phyloP scores from a whole-genome alignment of 805 yeast species.

The Sugiyamaella chiloensis region DNA sequence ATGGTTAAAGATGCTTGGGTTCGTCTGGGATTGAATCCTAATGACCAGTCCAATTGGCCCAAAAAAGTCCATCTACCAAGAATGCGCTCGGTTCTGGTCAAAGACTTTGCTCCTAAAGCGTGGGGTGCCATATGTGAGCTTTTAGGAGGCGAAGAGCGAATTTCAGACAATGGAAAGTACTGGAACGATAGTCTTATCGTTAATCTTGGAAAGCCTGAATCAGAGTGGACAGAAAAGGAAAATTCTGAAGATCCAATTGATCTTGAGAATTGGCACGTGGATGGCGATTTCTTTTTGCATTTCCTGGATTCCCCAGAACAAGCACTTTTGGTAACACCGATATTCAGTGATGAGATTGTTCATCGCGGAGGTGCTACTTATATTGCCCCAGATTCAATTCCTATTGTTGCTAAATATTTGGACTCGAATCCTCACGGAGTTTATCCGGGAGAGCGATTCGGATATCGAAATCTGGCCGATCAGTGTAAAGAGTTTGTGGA shows the following conservation, averaged over 20 bases:
- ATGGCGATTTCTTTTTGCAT: conserved; percentile 15
- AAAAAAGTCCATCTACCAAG: conserved; percentile 11
- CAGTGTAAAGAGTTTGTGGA: conserved; percentile 19
- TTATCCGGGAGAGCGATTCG: conserved; percentile 5
- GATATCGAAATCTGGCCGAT: conserved; percentile 5
- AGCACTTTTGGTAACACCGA: conserved; percentile 15
- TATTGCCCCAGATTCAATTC: conserved; percentile 15
- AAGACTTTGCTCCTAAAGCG: conserved; percentile 16
- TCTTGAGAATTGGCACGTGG: conserved; percentile 15
- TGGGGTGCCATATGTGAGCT: conserved; percentile 15
- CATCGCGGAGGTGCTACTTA: conserved; percentile 13
- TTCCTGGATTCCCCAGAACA: conserved; percentile 17
- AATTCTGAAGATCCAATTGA: conserved; percentile 5
- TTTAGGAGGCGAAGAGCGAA: conserved; percentile 13
- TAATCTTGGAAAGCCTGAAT: conserved; percentile 12
- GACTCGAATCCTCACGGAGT: conserved; percentile 12
- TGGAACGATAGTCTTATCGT: conserved; percentile 14
- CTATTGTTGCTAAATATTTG: conserved; percentile 9
- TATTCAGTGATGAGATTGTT: conserved; percentile 13
- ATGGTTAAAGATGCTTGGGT: conserved; percentile 18
- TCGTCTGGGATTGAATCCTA: conserved; percentile 14
- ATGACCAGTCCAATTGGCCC: conserved; percentile 10
- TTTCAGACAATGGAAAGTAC: conserved; percentile 8
- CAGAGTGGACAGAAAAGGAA: conserved; percentile 3
- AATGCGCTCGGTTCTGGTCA: conserved; percentile 10